A percentile compares a stretch with the other conserved stretches of the same genome.
These are phyloP conservation scores for Colletotrichum orbiculare DNA, from an alignment of 2,329 filamentous ascomycete genomes.

Conservation along the genomic window DNA sequence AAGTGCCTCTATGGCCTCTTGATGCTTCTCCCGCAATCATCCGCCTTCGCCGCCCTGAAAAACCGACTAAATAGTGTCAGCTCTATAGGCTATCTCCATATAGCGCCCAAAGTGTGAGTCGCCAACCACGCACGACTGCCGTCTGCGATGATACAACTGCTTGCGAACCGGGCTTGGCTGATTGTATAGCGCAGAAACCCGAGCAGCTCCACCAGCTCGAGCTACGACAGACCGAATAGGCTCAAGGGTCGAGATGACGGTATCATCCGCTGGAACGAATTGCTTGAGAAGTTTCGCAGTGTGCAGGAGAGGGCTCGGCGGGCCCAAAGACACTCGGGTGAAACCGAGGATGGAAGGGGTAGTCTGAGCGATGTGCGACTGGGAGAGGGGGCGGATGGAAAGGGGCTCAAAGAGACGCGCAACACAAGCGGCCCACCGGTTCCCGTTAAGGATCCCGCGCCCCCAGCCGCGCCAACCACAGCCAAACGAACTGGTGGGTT, in stretches of 20 bases:
- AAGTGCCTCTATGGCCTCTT: slow-evolving; percentile 97
- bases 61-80: slow-evolving; percentile 97
- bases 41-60: slow-evolving; percentile 94
- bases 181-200: slow-evolving; percentile 39
- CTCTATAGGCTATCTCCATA: slow-evolving; percentile 94
- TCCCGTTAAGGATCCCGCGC: slow-evolving; percentile 61
- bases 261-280: slow-evolving; percentile 89
- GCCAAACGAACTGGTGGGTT: slow-evolving; percentile 73
- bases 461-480: slow-evolving; percentile 51
- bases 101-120: slow-evolving; percentile 80
- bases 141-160: too few species aligned
- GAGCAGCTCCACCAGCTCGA: slow-evolving; percentile 61
- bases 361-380: slow-evolving; percentile 56
- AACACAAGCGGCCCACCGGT: slow-evolving; percentile 49
- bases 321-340: slow-evolving; percentile 68
- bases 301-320: slow-evolving; percentile 89
- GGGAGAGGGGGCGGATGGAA: slow-evolving; percentile 53
- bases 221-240: slow-evolving; percentile 79
- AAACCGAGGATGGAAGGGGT: slow-evolving; percentile 59
- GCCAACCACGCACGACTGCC: too few species aligned
- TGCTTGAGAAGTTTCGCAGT: slow-evolving; percentile 92
- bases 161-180: slow-evolving; percentile 17
- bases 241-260: slow-evolving; percentile 86
- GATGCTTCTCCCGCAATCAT: slow-evolving; percentile 98
- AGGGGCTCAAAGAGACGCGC: slow-evolving; percentile 55